Percentiles rank a stretch among this genome's conserved stretches.
Evolutionary conservation across 164 flowering plant species (phyloP).

Genomic region (Vitis rotundifolia): DNA sequence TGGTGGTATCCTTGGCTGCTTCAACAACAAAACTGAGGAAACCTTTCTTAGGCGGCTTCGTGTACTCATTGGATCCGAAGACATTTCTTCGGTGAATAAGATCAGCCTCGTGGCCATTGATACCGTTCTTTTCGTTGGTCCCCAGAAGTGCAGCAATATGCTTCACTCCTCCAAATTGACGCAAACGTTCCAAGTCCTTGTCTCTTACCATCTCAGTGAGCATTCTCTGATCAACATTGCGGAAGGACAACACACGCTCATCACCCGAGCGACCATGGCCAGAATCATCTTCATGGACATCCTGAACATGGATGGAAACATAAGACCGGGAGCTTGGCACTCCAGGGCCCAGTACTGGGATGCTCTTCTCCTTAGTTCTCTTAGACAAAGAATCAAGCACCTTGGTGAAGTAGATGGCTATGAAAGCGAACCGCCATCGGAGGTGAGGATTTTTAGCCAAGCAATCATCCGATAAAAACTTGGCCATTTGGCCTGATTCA

Average conservation of each 20-base stretch:
- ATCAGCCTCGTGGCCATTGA: slow-evolving; percentile 16
- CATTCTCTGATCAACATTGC: slow-evolving; percentile 4
- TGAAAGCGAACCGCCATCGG: slow-evolving; percentile 8
- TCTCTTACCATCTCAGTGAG: slow-evolving; percentile 28
- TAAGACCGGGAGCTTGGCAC: slow-evolving; percentile 14
- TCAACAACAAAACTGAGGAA: slow-evolving; percentile 36
- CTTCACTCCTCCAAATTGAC: slow-evolving; percentile 21
- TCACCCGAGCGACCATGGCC: background rate
- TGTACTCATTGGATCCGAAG: slow-evolving; percentile 35
- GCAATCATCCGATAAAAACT: too few species aligned
- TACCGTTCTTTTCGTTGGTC: slow-evolving; percentile 24
- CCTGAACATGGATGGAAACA: slow-evolving; percentile 10
- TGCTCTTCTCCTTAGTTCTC: slow-evolving; percentile 9
- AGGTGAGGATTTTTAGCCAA: background rate
- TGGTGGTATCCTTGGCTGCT: slow-evolving; percentile 44
- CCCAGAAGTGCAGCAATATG: slow-evolving; percentile 10
- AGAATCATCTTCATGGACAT: background rate
- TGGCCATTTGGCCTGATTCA: too few species aligned
- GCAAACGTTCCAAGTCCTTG: slow-evolving; percentile 14
- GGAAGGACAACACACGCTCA: background rate
- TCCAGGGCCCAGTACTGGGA: background rate
- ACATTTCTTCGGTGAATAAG: background rate
- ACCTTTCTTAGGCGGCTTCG: slow-evolving; percentile 31
- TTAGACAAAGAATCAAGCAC: slow-evolving; percentile 13
- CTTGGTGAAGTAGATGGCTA: slow-evolving; percentile 13